Evolutionary conservation across 2,329 filamentous ascomycete species (phyloP), one percentile per base, ranked within the genome.

Genomic region (Anthostomella pinea): DNA sequence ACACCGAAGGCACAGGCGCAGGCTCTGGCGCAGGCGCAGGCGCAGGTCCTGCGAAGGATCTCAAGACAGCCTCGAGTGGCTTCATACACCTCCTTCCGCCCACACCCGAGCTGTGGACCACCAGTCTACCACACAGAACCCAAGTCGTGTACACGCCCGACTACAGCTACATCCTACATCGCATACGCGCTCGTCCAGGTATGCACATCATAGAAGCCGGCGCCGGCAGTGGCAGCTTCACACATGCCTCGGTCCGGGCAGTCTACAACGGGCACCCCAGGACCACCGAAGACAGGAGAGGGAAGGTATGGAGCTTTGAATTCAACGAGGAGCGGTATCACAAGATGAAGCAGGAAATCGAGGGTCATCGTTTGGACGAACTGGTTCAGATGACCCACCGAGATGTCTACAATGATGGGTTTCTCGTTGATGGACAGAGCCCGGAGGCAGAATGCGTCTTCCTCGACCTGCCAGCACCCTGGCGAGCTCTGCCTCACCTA

Each of bases 121-220:
- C 77, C 36, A 87, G 83, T 39, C 64, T 93, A 30, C 87, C 87
- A 2, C 87, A 93, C 58, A 73, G 87, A 43, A 93, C 87, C 0
- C 87, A 93, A 57, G 87, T 93, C 23, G 87, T 93, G 35, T 93
- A 93, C 59, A 90, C 85, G 0, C 85, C 86, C 11, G 87, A 93
- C 59, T 90, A 89, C 64, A 90, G 86, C 66, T 93, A 89, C 57
- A 79, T 93, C 31, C 68, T 93, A 8, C 85, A 90, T 53, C 74
- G 85, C 21, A 75, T 93, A 52, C 76, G 84, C 20, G 85, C 83
- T 5, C 69, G 84, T 14, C 87, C 87, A 0, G 87, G 87, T 5
- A 75, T 79, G 29, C 75, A 73, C 14, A 68, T 93, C 22, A 89
- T 93, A 37, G 87, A 93, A 60, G 87, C 87, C 3, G 87, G 87